These are phyloP conservation scores for Silene noctiflora DNA, from an alignment of 179 eudicot species.

Conservation along the genomic window DNA sequence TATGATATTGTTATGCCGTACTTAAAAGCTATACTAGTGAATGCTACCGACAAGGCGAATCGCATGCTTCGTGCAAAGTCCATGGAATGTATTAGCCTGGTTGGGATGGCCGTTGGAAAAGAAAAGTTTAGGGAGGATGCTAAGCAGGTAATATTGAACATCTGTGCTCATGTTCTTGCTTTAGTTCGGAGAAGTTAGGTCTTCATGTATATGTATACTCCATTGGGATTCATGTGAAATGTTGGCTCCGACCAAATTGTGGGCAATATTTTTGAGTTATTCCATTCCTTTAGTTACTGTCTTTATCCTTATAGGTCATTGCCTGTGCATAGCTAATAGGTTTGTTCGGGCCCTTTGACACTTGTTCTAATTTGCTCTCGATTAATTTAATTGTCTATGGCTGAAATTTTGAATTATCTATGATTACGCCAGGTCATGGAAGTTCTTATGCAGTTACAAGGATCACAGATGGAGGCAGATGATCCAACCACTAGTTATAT, in stretches of 20 bases:
- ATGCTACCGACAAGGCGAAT: conserved; percentile 90
- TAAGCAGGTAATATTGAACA: conserved; percentile 57
- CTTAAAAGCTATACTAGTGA: conserved; percentile 79
- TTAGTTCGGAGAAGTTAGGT: background rate
- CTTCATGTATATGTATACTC: background rate
- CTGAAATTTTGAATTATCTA: background rate
- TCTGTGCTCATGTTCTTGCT: background rate
- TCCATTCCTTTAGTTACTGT: background rate
- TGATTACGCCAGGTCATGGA: conserved; percentile 74
- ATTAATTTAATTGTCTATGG: background rate
- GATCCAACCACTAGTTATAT: conserved; percentile 97
- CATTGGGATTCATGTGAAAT: background rate
- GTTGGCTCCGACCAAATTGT: background rate
- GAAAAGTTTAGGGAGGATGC: conserved; percentile 98
- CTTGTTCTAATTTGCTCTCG: background rate
- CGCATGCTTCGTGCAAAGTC: conserved; percentile 99
- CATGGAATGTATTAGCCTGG: conserved; percentile 98
- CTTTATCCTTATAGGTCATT: background rate
- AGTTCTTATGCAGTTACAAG: conserved; percentile 94
- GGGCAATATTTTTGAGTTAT: background rate
- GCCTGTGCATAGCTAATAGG: background rate
- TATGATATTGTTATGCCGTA: conserved; percentile 98
- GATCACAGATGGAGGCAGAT: conserved; percentile 90
- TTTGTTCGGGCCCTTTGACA: conserved; percentile 3
- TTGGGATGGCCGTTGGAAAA: conserved; percentile 99